Conservation (phyloP, 129 eudicot species). For the Escallonia rubra region DNA sequence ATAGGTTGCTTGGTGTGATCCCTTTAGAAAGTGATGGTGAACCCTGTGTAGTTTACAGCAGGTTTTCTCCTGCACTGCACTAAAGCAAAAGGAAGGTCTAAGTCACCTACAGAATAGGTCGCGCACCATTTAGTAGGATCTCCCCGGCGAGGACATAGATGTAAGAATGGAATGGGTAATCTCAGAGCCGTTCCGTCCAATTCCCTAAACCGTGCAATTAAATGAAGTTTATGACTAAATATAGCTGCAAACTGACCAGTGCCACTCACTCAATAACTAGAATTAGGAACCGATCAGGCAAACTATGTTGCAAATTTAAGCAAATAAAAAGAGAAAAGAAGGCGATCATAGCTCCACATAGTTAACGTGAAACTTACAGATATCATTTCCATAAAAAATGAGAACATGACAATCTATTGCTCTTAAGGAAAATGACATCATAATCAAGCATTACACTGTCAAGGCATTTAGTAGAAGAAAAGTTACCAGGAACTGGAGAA, state of each 20-base stretch:
- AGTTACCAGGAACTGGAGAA: constrained; percentile 88
- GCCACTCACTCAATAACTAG: background rate
- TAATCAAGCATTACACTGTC: background rate
- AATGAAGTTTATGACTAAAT: background rate
- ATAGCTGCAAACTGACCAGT: background rate
- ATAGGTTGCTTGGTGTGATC: no score
- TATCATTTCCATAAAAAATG: background rate
- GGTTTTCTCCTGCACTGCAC: no score
- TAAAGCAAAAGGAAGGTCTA: no score
- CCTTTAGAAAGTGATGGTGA: no score
- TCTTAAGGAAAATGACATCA: background rate
- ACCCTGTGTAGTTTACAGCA: no score
- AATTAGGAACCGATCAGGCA: background rate
- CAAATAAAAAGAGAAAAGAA: background rate
- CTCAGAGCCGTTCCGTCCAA: no score
- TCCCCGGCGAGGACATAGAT: no score
- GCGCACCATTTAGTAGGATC: no score
- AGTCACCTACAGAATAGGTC: no score
- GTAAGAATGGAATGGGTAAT: no score
- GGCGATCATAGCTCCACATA: background rate
- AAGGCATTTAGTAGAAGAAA: constrained; percentile 8
- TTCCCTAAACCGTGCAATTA: no score
- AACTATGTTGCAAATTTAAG: background rate
- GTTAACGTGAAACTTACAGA: background rate
- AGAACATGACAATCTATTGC: background rate